Evolutionary conservation across 164 flowering plant genomes (phyloP).

Genomic region (Akebia trifoliata): DNA sequence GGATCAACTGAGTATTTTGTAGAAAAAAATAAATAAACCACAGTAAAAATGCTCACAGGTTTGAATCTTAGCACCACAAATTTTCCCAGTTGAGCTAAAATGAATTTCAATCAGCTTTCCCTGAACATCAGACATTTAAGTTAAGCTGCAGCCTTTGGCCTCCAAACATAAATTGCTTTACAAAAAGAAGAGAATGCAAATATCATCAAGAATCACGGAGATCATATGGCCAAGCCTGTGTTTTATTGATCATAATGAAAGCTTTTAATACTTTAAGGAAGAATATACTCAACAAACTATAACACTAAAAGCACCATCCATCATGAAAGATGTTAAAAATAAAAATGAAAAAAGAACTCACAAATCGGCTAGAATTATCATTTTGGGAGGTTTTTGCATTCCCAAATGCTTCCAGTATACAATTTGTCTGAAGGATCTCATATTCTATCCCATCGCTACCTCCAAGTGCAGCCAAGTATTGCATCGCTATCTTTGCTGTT

Average conservation of each 20-base stretch:
- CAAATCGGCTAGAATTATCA: conserved; percentile 87
- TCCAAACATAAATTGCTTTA: not conserved
- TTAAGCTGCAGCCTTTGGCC: too few species aligned
- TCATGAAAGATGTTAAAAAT: too few species aligned
- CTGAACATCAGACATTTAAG: conserved; percentile 25
- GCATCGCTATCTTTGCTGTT: conserved; percentile 78
- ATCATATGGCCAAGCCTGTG: not conserved
- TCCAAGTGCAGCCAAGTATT: conserved; percentile 65
- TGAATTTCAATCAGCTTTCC: conserved; percentile 88
- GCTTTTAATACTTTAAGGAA: too few species aligned
- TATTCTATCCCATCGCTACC: conserved; percentile 56
- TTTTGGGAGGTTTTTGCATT: conserved; percentile 90
- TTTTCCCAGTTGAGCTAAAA: conserved; percentile 58
- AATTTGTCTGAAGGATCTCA: conserved; percentile 54
- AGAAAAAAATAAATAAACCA: not conserved
- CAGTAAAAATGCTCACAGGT: conserved; percentile 58
- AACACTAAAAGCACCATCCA: not conserved
- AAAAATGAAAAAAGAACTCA: conserved; percentile 15
- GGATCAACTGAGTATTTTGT: not conserved
- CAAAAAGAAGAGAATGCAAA: not conserved
- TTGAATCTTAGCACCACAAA: conserved; percentile 78
- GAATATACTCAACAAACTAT: too few species aligned
- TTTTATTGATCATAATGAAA: conserved; percentile 12
- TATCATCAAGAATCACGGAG: not conserved
- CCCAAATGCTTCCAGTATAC: conserved; percentile 91